Evolutionary conservation across 2,329 filamentous ascomycete species (phyloP), one percentile per base, ranked within the genome.

Genomic region (Dactylellina parvicollis): DNA sequence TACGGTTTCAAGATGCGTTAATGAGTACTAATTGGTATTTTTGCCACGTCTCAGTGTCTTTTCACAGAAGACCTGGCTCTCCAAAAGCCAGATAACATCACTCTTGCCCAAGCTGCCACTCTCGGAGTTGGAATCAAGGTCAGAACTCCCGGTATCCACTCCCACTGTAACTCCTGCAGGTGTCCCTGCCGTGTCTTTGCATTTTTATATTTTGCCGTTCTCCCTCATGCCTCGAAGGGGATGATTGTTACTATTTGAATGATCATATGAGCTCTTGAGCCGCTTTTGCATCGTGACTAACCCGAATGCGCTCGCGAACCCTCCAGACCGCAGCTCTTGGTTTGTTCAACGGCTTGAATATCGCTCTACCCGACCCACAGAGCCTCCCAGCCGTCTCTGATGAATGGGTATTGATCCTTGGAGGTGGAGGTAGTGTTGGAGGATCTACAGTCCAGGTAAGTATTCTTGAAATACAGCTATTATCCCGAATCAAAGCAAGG

Each of bases 391-490:
- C 60, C 30, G 40, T 61, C 36, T 73, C 69, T 56, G 69, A 73
- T 12, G 60, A 73, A 26, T 73, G 69, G 69, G 60, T 73, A 10
- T 28, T 73, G 8, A 32, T 73, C 10, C 44, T 66, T 28, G 69
- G 69, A 55, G 69, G 69, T 16, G 60, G 60, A 49, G 69, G 69
- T 4, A 73, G 61, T 26, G 69, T 73, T 49, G 69, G 69, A 49
- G 69, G 44, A 24, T 65, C 46, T 61, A 54, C 69, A 32, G 60
- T 61, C 3, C 69, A 73, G 47, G 69, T 73, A 73, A 42, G 69
- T 50, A 26, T 54, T 24, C 28, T 22, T 14, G 28, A 32, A 12
- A 20, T 36, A 1, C 49, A 49, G 4, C 34, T n/a, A 20, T 26
- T 34, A 10, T 7, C 49, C 30, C 18, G 34, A 38, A n/a, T 14